phyloP scores from a whole-genome alignment of 2,329 filamentous ascomycete genomes.

The Fusarium sp. region DNA sequence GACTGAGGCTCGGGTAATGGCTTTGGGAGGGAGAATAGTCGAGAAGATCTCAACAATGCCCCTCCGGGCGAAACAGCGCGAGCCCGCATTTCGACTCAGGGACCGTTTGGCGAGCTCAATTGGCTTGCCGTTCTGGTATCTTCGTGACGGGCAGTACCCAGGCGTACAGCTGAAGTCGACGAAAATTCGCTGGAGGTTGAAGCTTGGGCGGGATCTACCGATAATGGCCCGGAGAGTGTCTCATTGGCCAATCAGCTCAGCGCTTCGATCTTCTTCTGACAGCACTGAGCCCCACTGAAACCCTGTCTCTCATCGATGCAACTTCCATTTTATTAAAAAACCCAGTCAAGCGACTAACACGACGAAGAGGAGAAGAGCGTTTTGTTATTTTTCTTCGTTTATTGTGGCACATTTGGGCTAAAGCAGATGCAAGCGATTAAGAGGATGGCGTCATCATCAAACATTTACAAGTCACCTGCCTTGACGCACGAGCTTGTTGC shows the following conservation, averaged over 20 bases:
- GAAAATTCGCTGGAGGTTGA: slow-evolving; percentile 45
- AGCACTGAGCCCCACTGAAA: slow-evolving; percentile 35
- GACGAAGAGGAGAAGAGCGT: slow-evolving; percentile 5
- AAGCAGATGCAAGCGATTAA: slow-evolving; percentile 46
- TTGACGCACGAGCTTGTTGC: slow-evolving; percentile 82
- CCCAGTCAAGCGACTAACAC: slow-evolving; percentile 12
- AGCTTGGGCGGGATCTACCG: slow-evolving; percentile 43
- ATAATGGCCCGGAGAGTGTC: slow-evolving; percentile 44
- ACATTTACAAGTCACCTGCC: slow-evolving; percentile 68
- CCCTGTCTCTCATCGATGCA: slow-evolving; percentile 19
- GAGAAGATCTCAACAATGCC: slow-evolving; percentile 82
- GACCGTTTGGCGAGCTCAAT: slow-evolving; percentile 46
- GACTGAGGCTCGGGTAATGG: slow-evolving; percentile 73
- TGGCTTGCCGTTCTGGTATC: slow-evolving; percentile 38
- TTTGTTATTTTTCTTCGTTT: neutral
- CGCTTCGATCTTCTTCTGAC: neutral
- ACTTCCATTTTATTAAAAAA: slow-evolving; percentile 18
- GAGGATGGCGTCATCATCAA: slow-evolving; percentile 59
- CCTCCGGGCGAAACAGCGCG: slow-evolving; percentile 67
- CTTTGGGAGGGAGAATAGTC: slow-evolving; percentile 87
- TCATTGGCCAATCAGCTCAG: slow-evolving; percentile 33
- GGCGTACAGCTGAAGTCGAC: slow-evolving; percentile 30
- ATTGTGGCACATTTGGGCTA: neutral
- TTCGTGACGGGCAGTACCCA: slow-evolving; percentile 25
- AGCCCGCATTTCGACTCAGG: slow-evolving; percentile 46